phyloP scores from a whole-genome alignment of 306 rosid genomes.

The Chamaecrista fasciculata region DNA sequence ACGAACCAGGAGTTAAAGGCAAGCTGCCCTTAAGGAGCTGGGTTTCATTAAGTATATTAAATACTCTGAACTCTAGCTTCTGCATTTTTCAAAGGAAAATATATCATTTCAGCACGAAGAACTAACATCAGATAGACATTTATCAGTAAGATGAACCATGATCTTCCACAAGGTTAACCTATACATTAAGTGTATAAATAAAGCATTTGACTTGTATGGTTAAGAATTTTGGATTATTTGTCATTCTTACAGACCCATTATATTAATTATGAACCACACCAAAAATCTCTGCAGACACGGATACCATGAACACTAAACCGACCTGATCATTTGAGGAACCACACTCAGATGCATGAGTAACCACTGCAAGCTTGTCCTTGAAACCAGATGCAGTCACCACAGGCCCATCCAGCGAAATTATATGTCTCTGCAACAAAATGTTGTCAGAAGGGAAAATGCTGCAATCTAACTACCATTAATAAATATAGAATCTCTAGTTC shows the following conservation, averaged over 20 bases:
- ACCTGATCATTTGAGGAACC: constrained; percentile 86
- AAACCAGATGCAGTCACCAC: constrained; percentile 94
- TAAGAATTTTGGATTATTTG: neutral
- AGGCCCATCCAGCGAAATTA: constrained; percentile 80
- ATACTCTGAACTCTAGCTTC: constrained; percentile 70
- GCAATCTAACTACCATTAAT: neutral
- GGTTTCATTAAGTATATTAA: constrained; percentile 54
- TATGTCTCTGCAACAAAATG: constrained; percentile 60
- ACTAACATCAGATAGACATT: neutral
- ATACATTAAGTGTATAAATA: neutral
- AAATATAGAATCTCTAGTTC: neutral
- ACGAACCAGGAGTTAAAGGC: constrained; percentile 86
- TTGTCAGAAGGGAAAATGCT: constrained; percentile 28
- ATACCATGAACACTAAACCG: constrained; percentile 17
- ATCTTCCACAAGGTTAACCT: neutral
- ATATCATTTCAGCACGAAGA: constrained; percentile 21
- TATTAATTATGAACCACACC: neutral
- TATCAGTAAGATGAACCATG: constrained; percentile 19
- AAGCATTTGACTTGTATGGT: neutral
- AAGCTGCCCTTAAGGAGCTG: constrained; percentile 61
- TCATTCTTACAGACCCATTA: neutral
- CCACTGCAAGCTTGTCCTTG: constrained; percentile 79
- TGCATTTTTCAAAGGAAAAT: constrained; percentile 40
- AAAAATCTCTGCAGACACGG: constrained; percentile 14
- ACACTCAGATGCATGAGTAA: constrained; percentile 70